Base-by-base conservation (phyloP, 1,139 yeast genomes). In the Arxiozyma bovina region DNA sequence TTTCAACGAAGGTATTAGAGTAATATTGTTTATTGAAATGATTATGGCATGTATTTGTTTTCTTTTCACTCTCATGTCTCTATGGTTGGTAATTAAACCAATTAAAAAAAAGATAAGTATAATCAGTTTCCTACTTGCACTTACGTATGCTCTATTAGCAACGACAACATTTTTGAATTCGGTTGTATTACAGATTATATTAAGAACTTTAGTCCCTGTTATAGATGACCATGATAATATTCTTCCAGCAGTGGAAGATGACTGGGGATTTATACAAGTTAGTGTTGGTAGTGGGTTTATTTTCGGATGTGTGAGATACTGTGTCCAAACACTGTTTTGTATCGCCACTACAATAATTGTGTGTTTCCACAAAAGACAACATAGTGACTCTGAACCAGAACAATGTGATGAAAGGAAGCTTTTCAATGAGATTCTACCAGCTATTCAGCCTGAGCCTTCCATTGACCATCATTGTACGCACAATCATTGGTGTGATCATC, bases 231-330 rank as follows among this genome's bases (percentile, higher is more conserved):
- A 46, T 18, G 49, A 46, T 15, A 34, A 46, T 34, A 46, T 46
- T 30, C 40, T 46, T 17, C 23, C 46, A 4, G n/a, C 47, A 3
- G n/a, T 9, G 4, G 42, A 45, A 12, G 49, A 42, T 18, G 48
- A 50, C 12, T 62, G 63, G 63, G 65, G 61, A 42, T 48, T 63
- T 20, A 45, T 63, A n/a, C 52, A 55, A 34, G 56, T 61, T 1
- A 51, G 51, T 15, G 43, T 60, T 17, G 67, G 66, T 5, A 54
- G 59, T 34, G 66, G 66, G 15, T 63, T 60, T 45, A 52, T 62
- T 7, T 48, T 62, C n/a, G 51, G 60, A 25, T 57, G 60, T 48
- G 54, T 59, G 27, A 55, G 65, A 42, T 60, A 55, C 42, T 52
- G 51, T 8, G 22, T 60, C 5, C 66, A 63, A 42, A 8, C 17